phyloP scores from a whole-genome alignment of 305 asterid species.

The Striga hermonthica region DNA sequence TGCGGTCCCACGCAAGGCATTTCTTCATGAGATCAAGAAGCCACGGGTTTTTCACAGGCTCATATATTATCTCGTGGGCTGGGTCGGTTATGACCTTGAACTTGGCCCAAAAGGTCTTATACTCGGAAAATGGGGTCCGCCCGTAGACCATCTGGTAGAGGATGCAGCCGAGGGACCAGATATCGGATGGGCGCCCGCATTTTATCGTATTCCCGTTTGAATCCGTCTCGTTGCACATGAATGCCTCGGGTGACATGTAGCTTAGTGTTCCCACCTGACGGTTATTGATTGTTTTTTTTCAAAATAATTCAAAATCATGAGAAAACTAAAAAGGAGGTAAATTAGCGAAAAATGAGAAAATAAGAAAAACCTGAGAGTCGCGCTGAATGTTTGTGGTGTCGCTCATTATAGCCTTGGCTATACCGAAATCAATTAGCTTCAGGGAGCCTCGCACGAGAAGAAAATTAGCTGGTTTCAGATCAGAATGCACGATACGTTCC shows the following conservation, averaged over 20 bases:
- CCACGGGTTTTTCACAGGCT: constrained; percentile 85
- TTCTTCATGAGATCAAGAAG: constrained; percentile 89
- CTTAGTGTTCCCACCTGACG: constrained; percentile 94
- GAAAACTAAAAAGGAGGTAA: constrained; percentile 17
- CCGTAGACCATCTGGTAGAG: constrained; percentile 99
- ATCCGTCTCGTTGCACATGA: constrained; percentile 90
- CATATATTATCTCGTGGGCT: constrained; percentile 63
- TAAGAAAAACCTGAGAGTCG: constrained; percentile 78
- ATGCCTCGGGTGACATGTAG: constrained; percentile 99
- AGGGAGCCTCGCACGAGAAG: constrained; percentile 92
- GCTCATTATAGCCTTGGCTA: constrained; percentile 94
- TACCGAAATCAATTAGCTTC: constrained; percentile 96
- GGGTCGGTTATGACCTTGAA: constrained; percentile 94
- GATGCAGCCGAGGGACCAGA: constrained; percentile 99
- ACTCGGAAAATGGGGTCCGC: constrained; percentile 89
- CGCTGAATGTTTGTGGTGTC: constrained; percentile 98
- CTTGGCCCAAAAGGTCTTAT: constrained; percentile 95
- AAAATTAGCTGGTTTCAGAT: constrained; percentile 98
- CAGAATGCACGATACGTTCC: constrained; percentile 96
- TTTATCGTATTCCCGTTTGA: constrained; percentile 84
- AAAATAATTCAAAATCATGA: background rate
- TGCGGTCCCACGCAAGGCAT: constrained; percentile 94
- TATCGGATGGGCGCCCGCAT: constrained; percentile 95
- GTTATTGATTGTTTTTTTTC: background rate
- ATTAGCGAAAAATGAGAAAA: constrained; percentile 15